phyloP scores from a whole-genome alignment of 805 yeast species.

The Ogataea naganishii region DNA sequence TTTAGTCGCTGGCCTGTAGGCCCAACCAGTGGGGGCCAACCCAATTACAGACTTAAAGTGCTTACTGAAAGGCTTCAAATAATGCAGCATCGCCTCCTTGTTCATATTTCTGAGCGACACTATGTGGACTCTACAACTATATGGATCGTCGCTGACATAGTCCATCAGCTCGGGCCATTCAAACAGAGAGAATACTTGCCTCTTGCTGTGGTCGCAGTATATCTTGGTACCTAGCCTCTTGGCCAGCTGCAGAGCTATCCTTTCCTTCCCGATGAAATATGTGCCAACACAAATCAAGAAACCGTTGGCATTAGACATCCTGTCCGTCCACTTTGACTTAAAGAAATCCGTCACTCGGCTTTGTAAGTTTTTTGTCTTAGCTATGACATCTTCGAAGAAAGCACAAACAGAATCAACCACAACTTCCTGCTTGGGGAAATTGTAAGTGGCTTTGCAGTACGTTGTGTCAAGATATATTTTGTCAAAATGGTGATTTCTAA shows the following conservation, averaged over 20 bases:
- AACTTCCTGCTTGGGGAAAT: slow-evolving; percentile 67
- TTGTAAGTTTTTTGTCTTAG: slow-evolving; percentile 15
- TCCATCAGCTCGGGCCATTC: slow-evolving; percentile 33
- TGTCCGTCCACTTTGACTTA: slow-evolving; percentile 3
- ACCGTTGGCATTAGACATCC: slow-evolving; percentile 6
- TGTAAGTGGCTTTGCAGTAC: slow-evolving; percentile 64
- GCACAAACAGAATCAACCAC: slow-evolving; percentile 56
- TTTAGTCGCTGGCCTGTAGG: slow-evolving; percentile 30
- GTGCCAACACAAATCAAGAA: slow-evolving; percentile 68
- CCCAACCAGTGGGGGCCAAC: slow-evolving; percentile 88
- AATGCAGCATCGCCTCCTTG: slow-evolving; percentile 35
- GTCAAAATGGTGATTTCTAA: slow-evolving; percentile 31
- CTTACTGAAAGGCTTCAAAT: slow-evolving; percentile 37
- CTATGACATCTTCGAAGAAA: slow-evolving; percentile 29
- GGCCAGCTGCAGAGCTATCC: slow-evolving; percentile 63
- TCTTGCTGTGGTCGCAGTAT: slow-evolving; percentile 40
- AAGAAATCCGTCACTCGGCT: slow-evolving; percentile 31
- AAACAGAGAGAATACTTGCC: slow-evolving; percentile 35
- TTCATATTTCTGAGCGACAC: slow-evolving; percentile 56
- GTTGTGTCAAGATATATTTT: slow-evolving; percentile 84
- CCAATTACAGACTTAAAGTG: slow-evolving; percentile 60
- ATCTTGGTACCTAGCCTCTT: slow-evolving; percentile 42
- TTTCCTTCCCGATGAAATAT: slow-evolving; percentile 89
- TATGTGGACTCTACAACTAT: slow-evolving; percentile 54
- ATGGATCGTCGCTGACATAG: slow-evolving; percentile 36